Evolutionary conservation across 2,329 filamentous ascomycete genomes (phyloP).

Genomic region (Clarireedia paspali): DNA sequence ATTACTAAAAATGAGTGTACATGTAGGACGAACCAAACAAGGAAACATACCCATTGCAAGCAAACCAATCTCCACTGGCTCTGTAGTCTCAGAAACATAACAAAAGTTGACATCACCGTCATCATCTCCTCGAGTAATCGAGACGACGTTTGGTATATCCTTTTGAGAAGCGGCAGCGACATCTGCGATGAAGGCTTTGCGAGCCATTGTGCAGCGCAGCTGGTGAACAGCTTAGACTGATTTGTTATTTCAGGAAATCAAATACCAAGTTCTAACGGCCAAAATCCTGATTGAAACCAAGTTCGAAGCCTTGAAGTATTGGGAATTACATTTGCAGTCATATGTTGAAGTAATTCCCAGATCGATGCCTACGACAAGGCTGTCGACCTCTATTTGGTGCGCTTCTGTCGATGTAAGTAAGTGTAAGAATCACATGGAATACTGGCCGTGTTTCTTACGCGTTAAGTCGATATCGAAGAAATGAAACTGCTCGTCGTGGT

Average conservation of each 20-base stretch:
- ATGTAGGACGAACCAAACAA: neutral
- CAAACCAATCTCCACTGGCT: conserved; percentile 22
- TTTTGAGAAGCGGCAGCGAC: conserved; percentile 32
- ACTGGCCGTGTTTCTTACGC: too few species aligned
- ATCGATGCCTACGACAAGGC: too few species aligned
- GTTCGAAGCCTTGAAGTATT: too few species aligned
- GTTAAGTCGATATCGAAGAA: too few species aligned
- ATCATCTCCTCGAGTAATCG: conserved; percentile 54
- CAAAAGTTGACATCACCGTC: conserved; percentile 65
- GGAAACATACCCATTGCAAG: conserved; percentile 18
- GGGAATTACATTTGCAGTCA: too few species aligned
- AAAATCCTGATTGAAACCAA: neutral
- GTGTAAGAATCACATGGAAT: too few species aligned
- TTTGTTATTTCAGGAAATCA: neutral
- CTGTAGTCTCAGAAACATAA: conserved; percentile 33
- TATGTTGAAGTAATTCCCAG: too few species aligned
- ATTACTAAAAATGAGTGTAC: too few species aligned
- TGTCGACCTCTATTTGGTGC: too few species aligned
- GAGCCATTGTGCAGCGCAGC: conserved; percentile 45
- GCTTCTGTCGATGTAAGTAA: too few species aligned
- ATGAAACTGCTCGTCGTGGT: too few species aligned
- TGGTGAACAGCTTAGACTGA: neutral
- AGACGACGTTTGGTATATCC: conserved; percentile 40
- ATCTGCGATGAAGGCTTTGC: conserved; percentile 58
- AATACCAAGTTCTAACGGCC: neutral